phyloP scores from a whole-genome alignment of 1,284 basidiomycete species.

The Fomitopsis pinicola region DNA sequence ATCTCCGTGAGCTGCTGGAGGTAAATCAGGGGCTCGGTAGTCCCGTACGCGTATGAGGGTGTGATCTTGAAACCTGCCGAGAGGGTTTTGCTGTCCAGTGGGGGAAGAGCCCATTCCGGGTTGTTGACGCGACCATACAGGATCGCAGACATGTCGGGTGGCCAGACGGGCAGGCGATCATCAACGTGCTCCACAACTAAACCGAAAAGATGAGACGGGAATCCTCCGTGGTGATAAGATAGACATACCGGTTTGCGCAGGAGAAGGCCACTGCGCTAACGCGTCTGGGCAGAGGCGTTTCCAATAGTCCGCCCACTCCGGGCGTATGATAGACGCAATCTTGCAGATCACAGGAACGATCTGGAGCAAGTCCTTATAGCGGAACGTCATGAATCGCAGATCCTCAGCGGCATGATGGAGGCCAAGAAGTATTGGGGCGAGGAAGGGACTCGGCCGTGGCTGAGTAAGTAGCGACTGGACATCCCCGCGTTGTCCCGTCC shows the following conservation, averaged over 20 bases:
- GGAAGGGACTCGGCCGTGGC: constrained; percentile 34
- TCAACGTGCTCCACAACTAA: constrained; percentile 46
- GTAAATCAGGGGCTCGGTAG: constrained; percentile 47
- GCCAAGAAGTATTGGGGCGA: constrained; percentile 57
- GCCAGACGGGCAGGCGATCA: constrained; percentile 67
- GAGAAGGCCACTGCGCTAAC: constrained; percentile 51
- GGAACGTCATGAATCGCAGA: constrained; percentile 50
- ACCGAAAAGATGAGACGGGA: neutral
- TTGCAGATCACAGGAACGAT: constrained; percentile 64
- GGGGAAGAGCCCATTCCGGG: constrained; percentile 60
- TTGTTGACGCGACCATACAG: constrained; percentile 62
- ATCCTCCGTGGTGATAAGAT: neutral
- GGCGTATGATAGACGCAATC: constrained; percentile 62
- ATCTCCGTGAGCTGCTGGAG: constrained; percentile 47
- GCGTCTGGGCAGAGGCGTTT: constrained; percentile 67
- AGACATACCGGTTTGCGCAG: constrained; percentile 40
- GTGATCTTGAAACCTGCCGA: constrained; percentile 44
- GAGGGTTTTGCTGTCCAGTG: constrained; percentile 46
- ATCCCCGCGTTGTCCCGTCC: neutral
- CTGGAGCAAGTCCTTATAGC: constrained; percentile 50
- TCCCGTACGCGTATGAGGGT: constrained; percentile 60
- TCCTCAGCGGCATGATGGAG: constrained; percentile 79
- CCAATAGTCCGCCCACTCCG: constrained; percentile 90
- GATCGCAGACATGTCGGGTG: constrained; percentile 59
- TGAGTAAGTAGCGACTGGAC: constrained; percentile 2